Conservation (phyloP, 805 yeast species). For the Kodamaea kaohsiungensis region DNA sequence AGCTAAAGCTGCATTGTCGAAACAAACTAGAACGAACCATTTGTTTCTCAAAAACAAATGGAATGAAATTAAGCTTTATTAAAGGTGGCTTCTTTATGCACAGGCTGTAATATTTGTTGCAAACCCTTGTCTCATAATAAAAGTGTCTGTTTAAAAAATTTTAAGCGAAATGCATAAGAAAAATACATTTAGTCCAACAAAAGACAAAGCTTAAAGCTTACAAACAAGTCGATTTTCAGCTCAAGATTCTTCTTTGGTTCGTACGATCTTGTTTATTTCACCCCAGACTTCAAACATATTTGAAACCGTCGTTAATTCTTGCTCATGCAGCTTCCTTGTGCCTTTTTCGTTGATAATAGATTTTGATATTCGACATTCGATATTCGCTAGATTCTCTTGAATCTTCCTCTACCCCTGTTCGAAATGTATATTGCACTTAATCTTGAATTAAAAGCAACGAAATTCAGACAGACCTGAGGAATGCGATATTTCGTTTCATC, state of each 20-base stretch:
- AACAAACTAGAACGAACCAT: slow-evolving; percentile 1
- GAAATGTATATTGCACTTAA: not conserved
- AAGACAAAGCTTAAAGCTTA: not conserved
- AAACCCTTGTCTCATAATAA: slow-evolving; percentile 1
- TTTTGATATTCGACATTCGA: not conserved
- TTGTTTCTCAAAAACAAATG: not conserved
- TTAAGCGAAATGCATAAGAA: not conserved
- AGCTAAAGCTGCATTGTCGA: slow-evolving; percentile 1
- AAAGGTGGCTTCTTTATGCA: not conserved
- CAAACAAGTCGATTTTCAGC: not conserved
- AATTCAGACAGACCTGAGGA: not conserved
- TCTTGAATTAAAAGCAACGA: not conserved
- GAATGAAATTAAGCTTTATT: slow-evolving; percentile 1
- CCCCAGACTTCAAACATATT: not conserved
- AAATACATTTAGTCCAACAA: not conserved
- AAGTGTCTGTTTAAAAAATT: not conserved
- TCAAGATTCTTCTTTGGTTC: not conserved
- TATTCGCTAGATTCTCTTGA: too few species aligned
- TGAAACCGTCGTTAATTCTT: not conserved
- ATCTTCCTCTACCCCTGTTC: not conserved
- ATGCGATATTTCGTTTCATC: not conserved
- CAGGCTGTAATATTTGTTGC: not conserved
- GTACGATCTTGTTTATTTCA: not conserved
- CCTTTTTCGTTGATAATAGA: too few species aligned
- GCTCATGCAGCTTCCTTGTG: not conserved